Evolutionary conservation across 306 rosid species (phyloP).

Genomic region (Quillaja saponaria): DNA sequence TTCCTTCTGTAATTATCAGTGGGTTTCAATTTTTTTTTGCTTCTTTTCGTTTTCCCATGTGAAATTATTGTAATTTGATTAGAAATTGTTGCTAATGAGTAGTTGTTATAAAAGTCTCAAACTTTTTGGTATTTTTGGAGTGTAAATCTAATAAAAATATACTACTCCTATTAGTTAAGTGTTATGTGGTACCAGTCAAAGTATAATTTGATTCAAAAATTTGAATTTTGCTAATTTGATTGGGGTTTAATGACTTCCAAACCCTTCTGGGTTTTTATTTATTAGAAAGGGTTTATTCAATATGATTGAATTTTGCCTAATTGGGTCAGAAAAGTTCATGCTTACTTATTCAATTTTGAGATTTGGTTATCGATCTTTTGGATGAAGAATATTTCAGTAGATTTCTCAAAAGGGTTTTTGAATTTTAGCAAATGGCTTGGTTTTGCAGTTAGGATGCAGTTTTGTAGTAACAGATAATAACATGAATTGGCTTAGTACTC

Average conservation of each 20-base stretch:
- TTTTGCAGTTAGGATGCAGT: slow-evolving; percentile 59
- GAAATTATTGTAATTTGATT: slow-evolving; percentile 18
- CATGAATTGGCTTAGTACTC: slow-evolving; percentile 66
- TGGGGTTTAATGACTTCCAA: slow-evolving; percentile 25
- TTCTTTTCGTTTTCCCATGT: not conserved
- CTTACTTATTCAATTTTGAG: slow-evolving; percentile 3
- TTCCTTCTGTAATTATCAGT: slow-evolving; percentile 7
- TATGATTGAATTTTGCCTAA: not conserved
- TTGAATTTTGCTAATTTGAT: slow-evolving; percentile 22
- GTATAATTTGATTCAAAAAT: not conserved
- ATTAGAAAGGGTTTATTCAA: slow-evolving; percentile 1
- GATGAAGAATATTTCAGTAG: not conserved
- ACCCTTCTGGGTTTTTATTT: slow-evolving; percentile 25
- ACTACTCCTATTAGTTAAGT: slow-evolving; percentile 5
- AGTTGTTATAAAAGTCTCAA: not conserved
- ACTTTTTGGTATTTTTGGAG: slow-evolving; percentile 17
- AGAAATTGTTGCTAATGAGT: slow-evolving; percentile 18
- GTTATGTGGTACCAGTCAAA: not conserved
- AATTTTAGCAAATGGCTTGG: slow-evolving; percentile 15
- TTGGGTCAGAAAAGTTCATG: not conserved
- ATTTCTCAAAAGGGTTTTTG: slow-evolving; percentile 23
- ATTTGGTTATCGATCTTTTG: slow-evolving; percentile 25
- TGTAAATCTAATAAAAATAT: slow-evolving; percentile 19
- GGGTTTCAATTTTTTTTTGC: slow-evolving; percentile 11
- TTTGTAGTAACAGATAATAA: slow-evolving; percentile 39